Evolutionary conservation across 106 monocot species (phyloP), one percentile per base, ranked within the genome.

Genomic region (Dendrobium huoshanense): DNA sequence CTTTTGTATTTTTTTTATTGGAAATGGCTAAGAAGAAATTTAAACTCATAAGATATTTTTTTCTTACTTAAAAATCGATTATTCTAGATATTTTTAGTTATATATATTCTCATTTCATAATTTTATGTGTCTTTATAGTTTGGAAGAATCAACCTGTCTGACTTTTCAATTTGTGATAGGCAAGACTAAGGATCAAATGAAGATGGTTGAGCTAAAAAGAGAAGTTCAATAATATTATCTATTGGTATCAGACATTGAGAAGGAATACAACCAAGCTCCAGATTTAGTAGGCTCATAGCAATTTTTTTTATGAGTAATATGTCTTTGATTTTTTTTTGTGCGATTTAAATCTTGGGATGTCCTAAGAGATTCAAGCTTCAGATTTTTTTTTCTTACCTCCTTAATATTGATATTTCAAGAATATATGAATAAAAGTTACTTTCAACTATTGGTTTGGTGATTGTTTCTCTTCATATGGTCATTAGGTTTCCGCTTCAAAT

Each of bases 161-260:
- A 87, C 90, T 67, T 88, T 99, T 78, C 87, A 93, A 82, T 99
- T 95, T 80, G 95, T 99, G 81, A 99, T 99, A 75, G 98, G 98
- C 7, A 91, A 77, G 81, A 91, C 95, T 56, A 84, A 81, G 13
- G 87, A 93, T 80, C 49, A 65, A 44, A 70, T 67, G 17, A 92
- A 90, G 82, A 99, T 90, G 91, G 82, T 84, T 16, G 95, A 77
- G 78, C 87, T 99, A 7, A 75, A 79, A 79, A 92, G 77, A 76
- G 98, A 99, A 79, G 77, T 99, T 33, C 79, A 93, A 58, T 80
- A 85, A 64, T 90, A 90, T 55, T 90, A 93, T 77, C 85, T 99
- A 70, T 78, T 99, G 82, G 87, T 93, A 79, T 54, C 95, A 33
- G 95, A 99, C 85, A 87, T 87, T 10, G 88, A 95, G 77, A 95